A percentile compares a stretch with the other conserved stretches of the same genome.
These are phyloP conservation scores for Cladosporium sp. DNA, from an alignment of 2,329 filamentous ascomycete genomes.

Conservation along the genomic window DNA sequence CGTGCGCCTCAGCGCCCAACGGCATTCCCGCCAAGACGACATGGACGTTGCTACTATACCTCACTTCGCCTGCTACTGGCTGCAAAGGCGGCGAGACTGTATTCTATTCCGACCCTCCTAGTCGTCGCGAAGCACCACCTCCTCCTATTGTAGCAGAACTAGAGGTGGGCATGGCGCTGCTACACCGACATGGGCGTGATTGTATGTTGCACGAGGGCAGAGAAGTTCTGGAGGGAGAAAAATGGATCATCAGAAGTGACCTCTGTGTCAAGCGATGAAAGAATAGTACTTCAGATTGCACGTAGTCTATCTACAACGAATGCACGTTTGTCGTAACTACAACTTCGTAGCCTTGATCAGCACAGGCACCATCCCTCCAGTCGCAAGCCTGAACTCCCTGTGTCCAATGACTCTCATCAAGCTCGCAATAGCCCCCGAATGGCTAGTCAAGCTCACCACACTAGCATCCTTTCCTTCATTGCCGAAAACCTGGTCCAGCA, in stretches of 20 bases:
- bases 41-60: conserved; percentile 87
- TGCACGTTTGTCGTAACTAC: not conserved
- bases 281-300: not conserved
- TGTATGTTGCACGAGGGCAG: conserved; percentile 87
- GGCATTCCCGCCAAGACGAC: conserved; percentile 66
- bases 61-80: conserved; percentile 72
- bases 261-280: conserved; percentile 64
- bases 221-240: conserved; percentile 73
- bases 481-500: conserved; percentile 57
- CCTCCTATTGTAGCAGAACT: conserved; percentile 68
- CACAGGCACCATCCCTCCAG: conserved; percentile 54
- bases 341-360: conserved; percentile 44
- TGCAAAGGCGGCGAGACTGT: conserved; percentile 87
- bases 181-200: conserved; percentile 86
- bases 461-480: conserved; percentile 40
- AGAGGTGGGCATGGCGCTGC: conserved; percentile 79
- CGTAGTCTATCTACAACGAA: not conserved
- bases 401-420: conserved; percentile 50
- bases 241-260: conserved; percentile 88
- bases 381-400: conserved; percentile 48
- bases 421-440: conserved; percentile 60
- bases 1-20: conserved; percentile 43
- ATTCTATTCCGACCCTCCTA: conserved; percentile 71
- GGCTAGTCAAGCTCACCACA: conserved; percentile 57
- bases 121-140: conserved; percentile 39